Evolutionary conservation across 2,329 filamentous ascomycete species (phyloP).

Genomic region (Metarhizium guizhouense): DNA sequence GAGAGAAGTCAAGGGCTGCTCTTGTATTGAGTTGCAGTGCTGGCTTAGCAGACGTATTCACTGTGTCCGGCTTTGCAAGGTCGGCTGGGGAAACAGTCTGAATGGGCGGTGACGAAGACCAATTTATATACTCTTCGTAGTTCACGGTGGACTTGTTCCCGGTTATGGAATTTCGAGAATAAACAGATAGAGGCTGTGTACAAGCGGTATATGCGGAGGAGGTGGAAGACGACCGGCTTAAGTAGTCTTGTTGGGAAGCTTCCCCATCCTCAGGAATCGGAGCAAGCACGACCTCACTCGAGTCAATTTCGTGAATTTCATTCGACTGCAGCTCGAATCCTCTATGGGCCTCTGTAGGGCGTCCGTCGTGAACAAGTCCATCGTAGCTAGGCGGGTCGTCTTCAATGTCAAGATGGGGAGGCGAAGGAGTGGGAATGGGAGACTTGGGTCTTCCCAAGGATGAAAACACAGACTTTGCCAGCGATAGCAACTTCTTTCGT

Average conservation of each 20-base stretch:
- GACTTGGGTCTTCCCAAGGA: conserved; percentile 38
- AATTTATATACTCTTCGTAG: conserved; percentile 17
- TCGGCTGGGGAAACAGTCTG: conserved; percentile 16
- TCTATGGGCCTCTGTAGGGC: conserved; percentile 11
- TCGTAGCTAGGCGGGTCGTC: conserved; percentile 38
- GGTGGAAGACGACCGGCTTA: neutral
- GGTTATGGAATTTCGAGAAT: neutral
- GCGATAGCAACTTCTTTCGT: conserved; percentile 40
- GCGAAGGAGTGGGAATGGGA: conserved; percentile 13
- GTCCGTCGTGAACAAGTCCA: conserved; percentile 24
- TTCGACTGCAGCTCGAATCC: conserved; percentile 36
- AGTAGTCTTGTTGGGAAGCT: neutral
- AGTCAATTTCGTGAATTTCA: conserved; percentile 46
- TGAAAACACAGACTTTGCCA: conserved; percentile 46
- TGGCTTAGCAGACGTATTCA: conserved; percentile 19
- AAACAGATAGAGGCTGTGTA: neutral
- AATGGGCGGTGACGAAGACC: conserved; percentile 14
- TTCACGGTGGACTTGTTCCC: neutral
- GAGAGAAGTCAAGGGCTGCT: conserved; percentile 21
- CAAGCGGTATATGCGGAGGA: neutral
- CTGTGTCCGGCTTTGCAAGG: conserved; percentile 12
- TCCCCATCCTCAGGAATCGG: conserved; percentile 19
- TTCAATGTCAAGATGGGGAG: conserved; percentile 18
- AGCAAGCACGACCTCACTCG: conserved; percentile 29
- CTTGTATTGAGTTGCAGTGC: conserved; percentile 29